A percentile compares a stretch with the other conserved stretches of the same genome.
Evolutionary conservation across 2,329 filamentous ascomycete genomes (phyloP).

Genomic region (Neophaeococcomyces aloes): DNA sequence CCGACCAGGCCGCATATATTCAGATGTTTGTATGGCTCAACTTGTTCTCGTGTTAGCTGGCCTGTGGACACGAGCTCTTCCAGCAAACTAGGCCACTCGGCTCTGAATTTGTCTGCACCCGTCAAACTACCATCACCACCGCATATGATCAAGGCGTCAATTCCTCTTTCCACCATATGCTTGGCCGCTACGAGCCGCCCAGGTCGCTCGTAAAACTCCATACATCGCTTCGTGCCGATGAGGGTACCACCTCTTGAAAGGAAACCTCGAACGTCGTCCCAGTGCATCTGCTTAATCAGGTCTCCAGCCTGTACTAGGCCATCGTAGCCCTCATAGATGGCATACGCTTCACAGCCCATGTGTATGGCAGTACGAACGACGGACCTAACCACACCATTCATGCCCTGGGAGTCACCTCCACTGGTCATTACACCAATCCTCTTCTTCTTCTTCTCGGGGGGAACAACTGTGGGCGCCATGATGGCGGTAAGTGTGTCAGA

Average conservation of each 20-base stretch:
- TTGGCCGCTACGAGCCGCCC: constrained; percentile 79
- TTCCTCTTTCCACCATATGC: constrained; percentile 86
- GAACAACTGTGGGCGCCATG: constrained; percentile 21
- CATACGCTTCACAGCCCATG: constrained; percentile 67
- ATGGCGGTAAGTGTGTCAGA: neutral
- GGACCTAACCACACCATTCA: constrained; percentile 84
- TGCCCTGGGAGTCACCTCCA: constrained; percentile 86
- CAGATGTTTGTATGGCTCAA: constrained; percentile 68
- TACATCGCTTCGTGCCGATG: constrained; percentile 89
- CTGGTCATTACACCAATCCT: constrained; percentile 87
- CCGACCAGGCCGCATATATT: constrained; percentile 96
- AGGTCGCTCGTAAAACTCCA: constrained; percentile 78
- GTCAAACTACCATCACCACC: constrained; percentile 95
- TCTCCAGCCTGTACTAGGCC: constrained; percentile 82
- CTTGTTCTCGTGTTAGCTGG: constrained; percentile 59
- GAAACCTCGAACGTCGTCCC: constrained; percentile 91
- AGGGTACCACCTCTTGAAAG: constrained; percentile 88
- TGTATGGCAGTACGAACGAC: constrained; percentile 87
- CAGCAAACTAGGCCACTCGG: constrained; percentile 82
- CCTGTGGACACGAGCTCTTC: constrained; percentile 69
- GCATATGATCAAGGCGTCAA: constrained; percentile 92
- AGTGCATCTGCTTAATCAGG: constrained; percentile 76
- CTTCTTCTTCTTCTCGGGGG: constrained; percentile 48
- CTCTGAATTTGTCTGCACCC: constrained; percentile 83
- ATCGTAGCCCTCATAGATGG: constrained; percentile 89